Percentiles rank a stretch among this genome's conserved stretches.
phyloP scores from a whole-genome alignment of 306 rosid genomes.

The Glycine latifolia region DNA sequence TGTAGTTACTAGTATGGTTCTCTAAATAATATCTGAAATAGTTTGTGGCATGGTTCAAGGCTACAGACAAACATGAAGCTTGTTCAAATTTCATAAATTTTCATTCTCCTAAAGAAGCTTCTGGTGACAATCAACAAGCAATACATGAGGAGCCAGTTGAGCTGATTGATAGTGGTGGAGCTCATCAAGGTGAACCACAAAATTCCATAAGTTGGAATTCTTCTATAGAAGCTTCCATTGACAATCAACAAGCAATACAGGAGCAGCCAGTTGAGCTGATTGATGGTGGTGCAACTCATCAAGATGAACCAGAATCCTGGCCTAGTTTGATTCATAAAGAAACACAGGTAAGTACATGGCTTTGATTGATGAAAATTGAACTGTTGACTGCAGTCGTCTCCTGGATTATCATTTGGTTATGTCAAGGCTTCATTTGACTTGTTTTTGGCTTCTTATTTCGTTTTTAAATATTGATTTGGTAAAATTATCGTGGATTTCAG shows the following conservation, averaged over 20 bases:
- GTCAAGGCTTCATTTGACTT: conserved; percentile 32
- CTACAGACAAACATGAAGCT: conserved; percentile 46
- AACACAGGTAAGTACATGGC: conserved; percentile 43
- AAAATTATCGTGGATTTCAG: conserved; percentile 60
- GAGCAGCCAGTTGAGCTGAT: conserved; percentile 47
- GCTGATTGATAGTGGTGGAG: conserved; percentile 52
- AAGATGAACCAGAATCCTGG: conserved; percentile 45
- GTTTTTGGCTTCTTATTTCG: conserved; percentile 12
- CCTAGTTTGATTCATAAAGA: conserved; percentile 45
- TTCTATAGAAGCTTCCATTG: conserved; percentile 40
- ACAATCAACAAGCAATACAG: conserved; percentile 41
- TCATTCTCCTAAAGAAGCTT: conserved; percentile 39
- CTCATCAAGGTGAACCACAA: conserved; percentile 41
- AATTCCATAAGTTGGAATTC: conserved; percentile 44
- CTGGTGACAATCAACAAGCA: conserved; percentile 43
- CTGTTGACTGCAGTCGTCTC: conserved; percentile 11
- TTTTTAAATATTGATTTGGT: conserved; percentile 40
- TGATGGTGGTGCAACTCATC: conserved; percentile 52
- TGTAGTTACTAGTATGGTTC: conserved; percentile 17
- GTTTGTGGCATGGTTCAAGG: conserved; percentile 50
- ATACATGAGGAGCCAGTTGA: conserved; percentile 43
- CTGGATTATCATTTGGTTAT: conserved; percentile 46
- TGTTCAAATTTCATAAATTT: conserved; percentile 46
- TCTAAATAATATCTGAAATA: conserved; percentile 36
- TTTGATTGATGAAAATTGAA: conserved; percentile 49